These are phyloP conservation scores for Paecilomyces variotii DNA, from an alignment of 2,329 filamentous ascomycete genomes.

Conservation along the genomic window DNA sequence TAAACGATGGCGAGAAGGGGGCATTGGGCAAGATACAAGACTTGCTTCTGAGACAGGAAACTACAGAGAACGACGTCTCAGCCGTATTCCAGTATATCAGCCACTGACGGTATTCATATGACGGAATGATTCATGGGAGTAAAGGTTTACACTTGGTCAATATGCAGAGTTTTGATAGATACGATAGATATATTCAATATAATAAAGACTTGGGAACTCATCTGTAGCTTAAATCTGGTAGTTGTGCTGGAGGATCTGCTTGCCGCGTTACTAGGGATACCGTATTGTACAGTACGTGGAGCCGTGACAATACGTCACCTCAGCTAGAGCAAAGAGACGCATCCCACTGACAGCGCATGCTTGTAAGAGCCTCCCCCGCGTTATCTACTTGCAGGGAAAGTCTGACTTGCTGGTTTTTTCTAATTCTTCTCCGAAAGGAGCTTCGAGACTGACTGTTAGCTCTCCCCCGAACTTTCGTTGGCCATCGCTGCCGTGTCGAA, in stretches of 20 bases:
- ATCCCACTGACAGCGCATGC: constrained; percentile 14
- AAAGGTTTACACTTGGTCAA: background rate
- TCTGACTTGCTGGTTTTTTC: background rate
- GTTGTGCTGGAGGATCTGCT: background rate
- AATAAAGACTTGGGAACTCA: background rate
- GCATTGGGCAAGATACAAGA: constrained; percentile 80
- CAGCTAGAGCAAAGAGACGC: constrained; percentile 6
- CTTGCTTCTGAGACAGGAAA: constrained; percentile 79
- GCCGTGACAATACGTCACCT: constrained; percentile 14
- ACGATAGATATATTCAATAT: background rate
- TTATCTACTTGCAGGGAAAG: constrained; percentile 1
- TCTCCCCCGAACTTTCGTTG: background rate
- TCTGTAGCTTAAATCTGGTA: background rate
- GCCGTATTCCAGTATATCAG: constrained; percentile 99
- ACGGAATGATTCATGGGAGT: background rate
- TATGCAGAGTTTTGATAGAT: background rate
- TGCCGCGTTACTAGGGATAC: background rate
- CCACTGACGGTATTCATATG: constrained; percentile 45
- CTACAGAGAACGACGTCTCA: constrained; percentile 68
- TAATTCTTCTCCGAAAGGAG: background rate
- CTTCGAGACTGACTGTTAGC: background rate
- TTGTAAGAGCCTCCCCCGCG: constrained; percentile 12
- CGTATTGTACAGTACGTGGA: constrained; percentile 1
- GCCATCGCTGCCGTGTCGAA: background rate
- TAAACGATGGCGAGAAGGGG: constrained; percentile 60